Evolutionary conservation across 768 basidiomycete species (phyloP).

Genomic region (Leccinum pellstonianum): DNA sequence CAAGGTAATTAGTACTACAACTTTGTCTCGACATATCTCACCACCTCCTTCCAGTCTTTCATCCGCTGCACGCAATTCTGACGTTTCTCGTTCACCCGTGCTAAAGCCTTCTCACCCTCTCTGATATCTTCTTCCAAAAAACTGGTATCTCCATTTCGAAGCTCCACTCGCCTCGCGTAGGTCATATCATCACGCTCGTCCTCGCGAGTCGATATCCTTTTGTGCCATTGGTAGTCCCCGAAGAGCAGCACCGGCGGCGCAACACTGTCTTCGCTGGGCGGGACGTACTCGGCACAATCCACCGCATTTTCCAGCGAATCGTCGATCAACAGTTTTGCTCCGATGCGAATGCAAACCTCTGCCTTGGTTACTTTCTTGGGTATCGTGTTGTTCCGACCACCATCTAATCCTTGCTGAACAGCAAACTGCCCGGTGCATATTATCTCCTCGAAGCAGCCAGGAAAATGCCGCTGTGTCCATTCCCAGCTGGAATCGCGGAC

Average conservation of each 20-base stretch:
- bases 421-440: slow-evolving; percentile 77
- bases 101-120: slow-evolving; percentile 34
- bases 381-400: slow-evolving; percentile 36
- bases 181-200: slow-evolving; percentile 52
- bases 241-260: slow-evolving; percentile 68
- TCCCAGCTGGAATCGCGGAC: slow-evolving; percentile 57
- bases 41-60: slow-evolving; percentile 62
- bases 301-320: slow-evolving; percentile 80
- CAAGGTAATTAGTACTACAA: background rate
- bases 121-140: slow-evolving; percentile 54
- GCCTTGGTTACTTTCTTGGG: slow-evolving; percentile 64
- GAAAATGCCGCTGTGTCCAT: slow-evolving; percentile 68
- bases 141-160: slow-evolving; percentile 44
- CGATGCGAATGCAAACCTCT: slow-evolving; percentile 65
- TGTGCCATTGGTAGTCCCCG: slow-evolving; percentile 76
- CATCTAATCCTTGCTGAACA: slow-evolving; percentile 37
- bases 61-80: slow-evolving; percentile 48
- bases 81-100: slow-evolving; percentile 44
- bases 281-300: slow-evolving; percentile 43
- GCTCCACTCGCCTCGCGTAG: slow-evolving; percentile 49
- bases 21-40: slow-evolving; percentile 42
- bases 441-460: slow-evolving; percentile 58
- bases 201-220: slow-evolving; percentile 46
- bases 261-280: slow-evolving; percentile 9
- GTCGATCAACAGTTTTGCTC: slow-evolving; percentile 69